A percentile compares a stretch with the other conserved stretches of the same genome.
Evolutionary conservation across 768 basidiomycete genomes (phyloP).

Genomic region (Psilocybe cyanescens): DNA sequence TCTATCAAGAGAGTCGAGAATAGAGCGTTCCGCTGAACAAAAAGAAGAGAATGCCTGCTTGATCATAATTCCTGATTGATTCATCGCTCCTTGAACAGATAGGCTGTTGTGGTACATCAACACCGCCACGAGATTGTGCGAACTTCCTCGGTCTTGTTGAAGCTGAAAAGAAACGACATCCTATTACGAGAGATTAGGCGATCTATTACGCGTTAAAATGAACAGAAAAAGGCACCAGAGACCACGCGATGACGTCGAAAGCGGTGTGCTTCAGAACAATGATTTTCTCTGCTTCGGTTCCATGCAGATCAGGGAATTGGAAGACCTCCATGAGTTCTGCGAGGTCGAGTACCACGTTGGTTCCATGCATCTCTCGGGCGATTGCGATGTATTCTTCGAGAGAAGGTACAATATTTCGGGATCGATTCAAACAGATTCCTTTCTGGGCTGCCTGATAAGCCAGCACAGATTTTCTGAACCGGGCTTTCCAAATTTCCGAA

Average conservation of each 20-base stretch:
- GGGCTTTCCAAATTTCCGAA: conserved; percentile 40
- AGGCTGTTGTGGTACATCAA: conserved; percentile 47
- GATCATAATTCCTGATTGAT: conserved; percentile 41
- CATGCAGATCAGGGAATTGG: conserved; percentile 33
- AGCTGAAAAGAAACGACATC: conserved; percentile 63
- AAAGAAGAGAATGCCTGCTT: conserved; percentile 42
- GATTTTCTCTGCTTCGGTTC: conserved; percentile 9
- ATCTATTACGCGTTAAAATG: neutral
- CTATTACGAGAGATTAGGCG: conserved; percentile 31
- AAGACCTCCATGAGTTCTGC: conserved; percentile 57
- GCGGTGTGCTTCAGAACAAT: conserved; percentile 41
- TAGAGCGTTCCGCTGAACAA: conserved; percentile 26
- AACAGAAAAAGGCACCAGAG: conserved; percentile 43
- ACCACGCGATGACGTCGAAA: conserved; percentile 54
- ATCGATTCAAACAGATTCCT: conserved; percentile 28
- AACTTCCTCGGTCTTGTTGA: conserved; percentile 38
- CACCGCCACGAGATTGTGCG: conserved; percentile 51
- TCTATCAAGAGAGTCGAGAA: conserved; percentile 21
- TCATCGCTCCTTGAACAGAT: conserved; percentile 54
- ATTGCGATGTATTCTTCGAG: conserved; percentile 51
- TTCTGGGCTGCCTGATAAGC: conserved; percentile 40
- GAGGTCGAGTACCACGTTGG: conserved; percentile 52
- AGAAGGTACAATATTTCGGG: conserved; percentile 34
- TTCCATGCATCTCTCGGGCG: conserved; percentile 52
- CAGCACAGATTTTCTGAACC: conserved; percentile 39